Base-by-base conservation (phyloP, 78 protist genomes). In the Polysphondylium violaceum region DNA sequence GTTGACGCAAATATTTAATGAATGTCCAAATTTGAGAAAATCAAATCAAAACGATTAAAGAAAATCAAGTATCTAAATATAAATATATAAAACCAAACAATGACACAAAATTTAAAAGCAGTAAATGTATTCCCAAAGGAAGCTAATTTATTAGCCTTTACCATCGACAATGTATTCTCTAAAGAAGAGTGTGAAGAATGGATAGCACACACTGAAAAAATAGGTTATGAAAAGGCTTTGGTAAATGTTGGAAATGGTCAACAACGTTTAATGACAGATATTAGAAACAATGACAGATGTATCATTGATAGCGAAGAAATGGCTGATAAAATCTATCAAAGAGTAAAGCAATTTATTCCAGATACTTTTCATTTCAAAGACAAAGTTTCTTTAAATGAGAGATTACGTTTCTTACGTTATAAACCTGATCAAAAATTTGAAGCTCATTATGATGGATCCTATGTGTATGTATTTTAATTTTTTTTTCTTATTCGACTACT, bases 211-310 rank as follows among this genome's bases (percentile, higher is more conserved):
- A 76, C 87, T 29, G 88, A 77, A 21, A 53, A 77, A 41, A 61
- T 2, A 3, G 88, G 88, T n/a, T 77, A 77, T 64, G 75, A 64
- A 51, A 33, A 25, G 14, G 88, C 88, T 8, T n/a, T 77, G 43
- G 61, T 77, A 2, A 77, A 77, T 77, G 56, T 77, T n/a, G 88
- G 88, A 25, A 21, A 38, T 64, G 88, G 88, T 0, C 19, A 11
- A 51, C 76, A 77, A 36, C 25, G 27, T 2, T 50, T 77, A 12
- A 36, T 51, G 53, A 31, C 72, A 27, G 88, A 77, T 33, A 40
- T 77, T 14, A 77, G 88, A 77, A 77, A 77, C 36, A 77, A 77
- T 50, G 88, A 77, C 51, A 61, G 88, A 64, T 77, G 88, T 64
- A 77, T 77, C 1, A 77, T 77, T 14, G 88, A 77, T 51, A 64